A percentile compares a stretch with the other conserved stretches of the same genome.
Evolutionary conservation across 2,329 filamentous ascomycete genomes (phyloP).

Genomic region (Grosmannia huntii): DNA sequence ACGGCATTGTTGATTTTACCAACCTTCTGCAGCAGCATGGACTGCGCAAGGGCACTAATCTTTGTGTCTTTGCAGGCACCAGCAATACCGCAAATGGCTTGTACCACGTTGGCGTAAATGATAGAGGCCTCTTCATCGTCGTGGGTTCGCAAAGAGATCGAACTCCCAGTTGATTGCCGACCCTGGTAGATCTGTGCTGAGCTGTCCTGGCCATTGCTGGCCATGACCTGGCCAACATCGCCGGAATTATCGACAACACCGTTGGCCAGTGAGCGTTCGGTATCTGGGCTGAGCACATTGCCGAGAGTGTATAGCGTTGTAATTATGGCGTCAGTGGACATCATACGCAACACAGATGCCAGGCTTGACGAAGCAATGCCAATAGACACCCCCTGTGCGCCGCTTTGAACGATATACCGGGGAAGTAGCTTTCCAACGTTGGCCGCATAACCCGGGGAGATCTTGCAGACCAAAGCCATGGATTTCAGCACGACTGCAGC

Average conservation of each 20-base stretch:
- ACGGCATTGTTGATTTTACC: conserved; percentile 69
- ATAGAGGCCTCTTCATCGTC: conserved; percentile 67
- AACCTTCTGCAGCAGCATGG: conserved; percentile 93
- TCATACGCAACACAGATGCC: conserved; percentile 63
- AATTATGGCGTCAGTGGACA: conserved; percentile 88
- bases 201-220: conserved; percentile 10
- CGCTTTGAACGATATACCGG: conserved; percentile 76
- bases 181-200: conserved; percentile 33
- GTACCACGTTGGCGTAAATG: conserved; percentile 80
- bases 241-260: conserved; percentile 34
- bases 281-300: conserved; percentile 74
- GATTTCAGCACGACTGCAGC: conserved; percentile 68
- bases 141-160: conserved; percentile 63
- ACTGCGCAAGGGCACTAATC: conserved; percentile 83
- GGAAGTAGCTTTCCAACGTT: conserved; percentile 68
- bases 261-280: conserved; percentile 40
- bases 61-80: conserved; percentile 72
- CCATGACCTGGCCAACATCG: conserved; percentile 19
- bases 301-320: conserved; percentile 94
- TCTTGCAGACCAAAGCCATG: conserved; percentile 67
- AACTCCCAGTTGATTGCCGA: conserved; percentile 54
- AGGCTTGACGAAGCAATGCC: conserved; percentile 72
- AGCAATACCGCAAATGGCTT: conserved; percentile 86
- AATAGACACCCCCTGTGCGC: conserved; percentile 55
- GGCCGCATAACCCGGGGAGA: conserved; percentile 60